phyloP scores from a whole-genome alignment of 176 grass and related monocot genomes.

The Poa pratensis region DNA sequence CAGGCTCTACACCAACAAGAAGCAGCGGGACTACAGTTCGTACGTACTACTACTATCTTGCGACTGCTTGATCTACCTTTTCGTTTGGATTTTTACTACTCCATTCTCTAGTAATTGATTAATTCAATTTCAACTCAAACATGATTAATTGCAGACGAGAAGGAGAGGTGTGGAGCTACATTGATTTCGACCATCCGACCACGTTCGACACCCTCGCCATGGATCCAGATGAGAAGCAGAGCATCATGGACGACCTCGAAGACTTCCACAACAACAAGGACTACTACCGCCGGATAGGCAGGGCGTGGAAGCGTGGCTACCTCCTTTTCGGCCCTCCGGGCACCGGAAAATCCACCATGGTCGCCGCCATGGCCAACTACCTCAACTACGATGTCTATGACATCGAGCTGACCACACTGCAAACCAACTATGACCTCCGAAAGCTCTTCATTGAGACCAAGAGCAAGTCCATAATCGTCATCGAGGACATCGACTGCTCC shows the following conservation, averaged over 20 bases:
- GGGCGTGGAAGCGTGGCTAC: slow-evolving; percentile 65
- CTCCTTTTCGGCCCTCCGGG: slow-evolving; percentile 62
- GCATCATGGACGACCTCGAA: slow-evolving; percentile 35
- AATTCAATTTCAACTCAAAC: too few species aligned
- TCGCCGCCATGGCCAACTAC: slow-evolving; percentile 63
- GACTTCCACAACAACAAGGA: slow-evolving; percentile 41
- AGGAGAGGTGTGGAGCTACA: slow-evolving; percentile 38
- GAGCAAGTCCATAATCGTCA: slow-evolving; percentile 66
- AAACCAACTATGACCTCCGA: slow-evolving; percentile 49
- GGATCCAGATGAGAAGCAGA: slow-evolving; percentile 34
- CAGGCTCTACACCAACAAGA: slow-evolving; percentile 1
- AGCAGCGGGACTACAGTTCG: neutral
- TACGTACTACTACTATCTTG: too few species aligned
- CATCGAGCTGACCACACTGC: slow-evolving; percentile 43
- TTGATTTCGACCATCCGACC: slow-evolving; percentile 40
- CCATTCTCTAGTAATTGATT: too few species aligned
- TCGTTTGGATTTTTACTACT: too few species aligned
- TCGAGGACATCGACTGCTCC: slow-evolving; percentile 92
- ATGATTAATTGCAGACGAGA: too few species aligned
- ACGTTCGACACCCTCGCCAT: slow-evolving; percentile 51
- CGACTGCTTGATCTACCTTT: too few species aligned
- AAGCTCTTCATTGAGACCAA: slow-evolving; percentile 55
- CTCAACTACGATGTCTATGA: slow-evolving; percentile 62
- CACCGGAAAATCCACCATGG: slow-evolving; percentile 72
- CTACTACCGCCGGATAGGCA: slow-evolving; percentile 46